phyloP scores from a whole-genome alignment of 306 rosid species.

The Vicia villosa region DNA sequence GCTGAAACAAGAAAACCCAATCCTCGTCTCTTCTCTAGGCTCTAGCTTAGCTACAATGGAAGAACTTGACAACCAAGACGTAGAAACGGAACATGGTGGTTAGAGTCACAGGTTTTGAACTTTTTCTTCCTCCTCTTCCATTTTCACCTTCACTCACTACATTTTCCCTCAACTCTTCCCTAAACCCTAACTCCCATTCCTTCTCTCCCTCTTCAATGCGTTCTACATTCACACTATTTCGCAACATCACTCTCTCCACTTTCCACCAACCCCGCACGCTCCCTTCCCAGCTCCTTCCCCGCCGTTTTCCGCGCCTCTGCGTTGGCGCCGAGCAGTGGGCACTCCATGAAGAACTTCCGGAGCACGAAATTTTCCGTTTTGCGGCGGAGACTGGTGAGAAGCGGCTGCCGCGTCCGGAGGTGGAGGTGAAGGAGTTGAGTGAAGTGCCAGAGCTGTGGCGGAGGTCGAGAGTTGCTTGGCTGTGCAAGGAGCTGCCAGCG shows the following conservation, averaged over 20 bases:
- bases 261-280: not conserved
- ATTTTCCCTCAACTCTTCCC: constrained; percentile 1
- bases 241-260: constrained; percentile 11
- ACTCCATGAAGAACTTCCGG: not conserved
- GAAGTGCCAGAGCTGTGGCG: constrained; percentile 54
- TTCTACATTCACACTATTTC: constrained; percentile 34
- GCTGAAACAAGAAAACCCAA: too few species aligned
- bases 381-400: constrained; percentile 15
- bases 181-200: constrained; percentile 26
- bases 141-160: not conserved
- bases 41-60: too few species aligned
- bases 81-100: constrained; percentile 1
- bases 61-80: too few species aligned
- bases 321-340: not conserved
- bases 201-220: constrained; percentile 32
- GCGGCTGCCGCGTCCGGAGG: constrained; percentile 36
- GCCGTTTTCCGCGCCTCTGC: constrained; percentile 15
- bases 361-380: constrained; percentile 24
- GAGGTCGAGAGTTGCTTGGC: constrained; percentile 55
- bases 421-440: constrained; percentile 48
- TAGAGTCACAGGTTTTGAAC: not conserved
- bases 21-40: too few species aligned
- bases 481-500: constrained; percentile 51
- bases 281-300: constrained; percentile 11
- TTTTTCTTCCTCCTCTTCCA: not conserved